These are phyloP conservation scores for Chlamydomonas sp. DNA, from an alignment of 139 green algal species.

Conservation along the genomic window DNA sequence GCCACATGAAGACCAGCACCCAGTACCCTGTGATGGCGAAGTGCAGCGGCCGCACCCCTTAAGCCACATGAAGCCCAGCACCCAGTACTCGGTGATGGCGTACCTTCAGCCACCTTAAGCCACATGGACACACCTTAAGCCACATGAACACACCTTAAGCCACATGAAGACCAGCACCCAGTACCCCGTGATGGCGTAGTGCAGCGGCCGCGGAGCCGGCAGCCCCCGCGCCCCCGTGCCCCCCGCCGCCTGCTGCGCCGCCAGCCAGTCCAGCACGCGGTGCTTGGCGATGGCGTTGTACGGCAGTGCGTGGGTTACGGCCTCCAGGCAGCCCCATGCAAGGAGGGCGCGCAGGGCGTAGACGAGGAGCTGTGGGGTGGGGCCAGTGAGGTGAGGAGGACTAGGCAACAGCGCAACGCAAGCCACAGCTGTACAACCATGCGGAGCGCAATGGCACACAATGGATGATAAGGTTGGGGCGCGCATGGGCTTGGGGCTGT, in stretches of 20 bases:
- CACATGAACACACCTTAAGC: too few species aligned
- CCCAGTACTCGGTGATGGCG: conserved; percentile 65
- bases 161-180: conserved; percentile 95
- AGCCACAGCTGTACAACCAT: background rate
- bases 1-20: conserved; percentile 95
- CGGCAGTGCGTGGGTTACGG: conserved; percentile 84
- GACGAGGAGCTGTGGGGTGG: conserved; percentile 42
- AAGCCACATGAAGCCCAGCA: conserved; percentile 38
- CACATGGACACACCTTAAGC: too few species aligned
- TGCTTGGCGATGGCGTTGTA: conserved; percentile 82
- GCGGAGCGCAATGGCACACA: background rate
- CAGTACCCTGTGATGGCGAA: conserved; percentile 79
- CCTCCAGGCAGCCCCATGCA: conserved; percentile 76
- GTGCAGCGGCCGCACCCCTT: conserved; percentile 50
- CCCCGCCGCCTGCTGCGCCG: conserved; percentile 12
- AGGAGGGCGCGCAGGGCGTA: conserved; percentile 67
- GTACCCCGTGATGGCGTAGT: conserved; percentile 73
- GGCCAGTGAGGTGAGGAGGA: too few species aligned
- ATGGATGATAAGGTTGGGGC: too few species aligned
- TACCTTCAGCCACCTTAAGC: conserved; percentile 84
- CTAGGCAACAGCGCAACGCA: background rate
- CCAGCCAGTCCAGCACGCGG: conserved; percentile 41
- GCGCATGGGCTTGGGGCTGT: too few species aligned
- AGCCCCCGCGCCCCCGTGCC: background rate
- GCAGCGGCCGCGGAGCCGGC: conserved; percentile 40